Evolutionary conservation across 2,329 filamentous ascomycete genomes (phyloP), one percentile per base, ranked within the genome.

Genomic region (Colletotrichum cuscutae): DNA sequence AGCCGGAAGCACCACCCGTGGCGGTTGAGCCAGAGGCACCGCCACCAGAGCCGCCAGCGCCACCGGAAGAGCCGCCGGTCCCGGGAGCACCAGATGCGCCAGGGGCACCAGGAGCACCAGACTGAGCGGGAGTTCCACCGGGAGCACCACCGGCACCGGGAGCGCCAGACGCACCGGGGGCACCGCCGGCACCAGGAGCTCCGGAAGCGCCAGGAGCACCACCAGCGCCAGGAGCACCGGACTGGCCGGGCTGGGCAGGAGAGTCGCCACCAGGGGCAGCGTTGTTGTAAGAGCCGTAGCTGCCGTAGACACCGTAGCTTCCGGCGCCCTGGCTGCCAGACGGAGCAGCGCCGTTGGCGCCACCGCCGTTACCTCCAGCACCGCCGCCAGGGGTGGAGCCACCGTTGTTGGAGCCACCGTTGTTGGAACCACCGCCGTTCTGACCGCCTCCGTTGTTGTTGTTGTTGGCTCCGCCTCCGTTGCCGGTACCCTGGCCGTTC

Each of bases 331-430:
- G 24, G 60, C 15, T 52, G 26, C 42, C 60, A n/a, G 26, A 15
- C 19, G 60, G 37, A 15, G 42, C 42, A n/a, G 42, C 42, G 12
- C 26, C 26, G 12, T 53, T 30, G 24, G 42, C 19, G 37, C 77
- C 37, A 13, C 24, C 60, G 12, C 46, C 13, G n/a, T 77, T 79
- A 65, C 71, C 71, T 19, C 35, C 56, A 5, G 15, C 26, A 24
- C 59, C 58, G 26, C 59, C 58, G 12, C 58, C 35, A 13, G 37
- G 24, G 13, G 19, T 15, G 12, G 22, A 24, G 15, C n/a, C 30
- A 5, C 32, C 24, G 37, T 28, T 26, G 56, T 35, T 35, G 30
- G 56, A 58, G 19, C n/a, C 30, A 12, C 32, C 24, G 37, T 28
- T 26, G 56, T 35, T 35, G 30, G 56, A 58, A 5, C 35, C 58